A percentile compares a stretch with the other conserved stretches of the same genome.
phyloP scores from a whole-genome alignment of 805 yeast genomes.

The Sugiyamaella valdiviana region DNA sequence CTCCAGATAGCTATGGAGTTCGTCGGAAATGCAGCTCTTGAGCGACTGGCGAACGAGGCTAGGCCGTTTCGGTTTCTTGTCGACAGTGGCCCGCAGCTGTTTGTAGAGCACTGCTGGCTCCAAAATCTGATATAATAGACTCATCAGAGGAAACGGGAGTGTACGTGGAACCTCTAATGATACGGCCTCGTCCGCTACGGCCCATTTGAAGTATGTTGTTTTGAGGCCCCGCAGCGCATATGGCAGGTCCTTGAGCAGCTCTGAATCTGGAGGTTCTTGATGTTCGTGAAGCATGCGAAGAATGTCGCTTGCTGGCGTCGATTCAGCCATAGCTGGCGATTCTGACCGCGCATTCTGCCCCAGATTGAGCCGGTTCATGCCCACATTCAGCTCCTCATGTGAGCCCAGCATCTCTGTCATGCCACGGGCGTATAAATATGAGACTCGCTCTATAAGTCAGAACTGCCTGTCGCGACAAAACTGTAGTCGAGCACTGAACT shows the following conservation, averaged over 20 bases:
- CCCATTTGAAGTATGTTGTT: conserved; percentile 18
- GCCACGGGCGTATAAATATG: too few species aligned
- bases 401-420: too few species aligned
- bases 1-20: conserved; percentile 39
- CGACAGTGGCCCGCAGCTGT: conserved; percentile 34
- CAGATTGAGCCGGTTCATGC: background rate
- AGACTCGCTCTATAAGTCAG: too few species aligned
- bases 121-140: conserved; percentile 47
- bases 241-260: conserved; percentile 26
- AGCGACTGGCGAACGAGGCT: conserved; percentile 59
- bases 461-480: too few species aligned
- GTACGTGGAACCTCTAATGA: conserved; percentile 18
- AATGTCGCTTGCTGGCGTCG: background rate
- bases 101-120: conserved; percentile 71
- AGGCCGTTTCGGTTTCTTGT: conserved; percentile 27
- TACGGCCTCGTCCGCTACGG: background rate
- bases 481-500: too few species aligned
- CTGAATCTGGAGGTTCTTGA: conserved; percentile 14
- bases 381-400: too few species aligned
- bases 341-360: background rate
- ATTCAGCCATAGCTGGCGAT: background rate
- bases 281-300: conserved; percentile 9
- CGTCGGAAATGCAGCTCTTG: conserved; percentile 40
- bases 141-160: conserved; percentile 50
- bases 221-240: conserved; percentile 30